Percentiles rank a stretch among this genome's conserved stretches.
phyloP scores from a whole-genome alignment of 2,329 filamentous ascomycete species.

The Fusarium liriodendri region DNA sequence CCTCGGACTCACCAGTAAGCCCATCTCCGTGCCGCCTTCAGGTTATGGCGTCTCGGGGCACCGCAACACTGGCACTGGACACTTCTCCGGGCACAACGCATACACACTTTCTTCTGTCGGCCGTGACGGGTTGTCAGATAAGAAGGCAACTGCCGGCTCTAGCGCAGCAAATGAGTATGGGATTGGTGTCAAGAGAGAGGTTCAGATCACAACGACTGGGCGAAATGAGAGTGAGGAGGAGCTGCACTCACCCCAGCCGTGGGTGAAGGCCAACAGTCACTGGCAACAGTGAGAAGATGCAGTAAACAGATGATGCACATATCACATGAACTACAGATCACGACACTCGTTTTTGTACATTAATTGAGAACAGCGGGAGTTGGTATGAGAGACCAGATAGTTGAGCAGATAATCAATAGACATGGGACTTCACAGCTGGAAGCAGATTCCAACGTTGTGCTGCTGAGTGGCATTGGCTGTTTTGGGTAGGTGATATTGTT shows the following conservation, averaged over 20 bases:
- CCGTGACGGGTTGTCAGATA: background rate
- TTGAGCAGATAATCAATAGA: background rate
- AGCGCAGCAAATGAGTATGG: background rate
- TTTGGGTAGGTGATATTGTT: too few relatives aligned
- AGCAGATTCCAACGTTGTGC: background rate
- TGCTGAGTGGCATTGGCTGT: background rate
- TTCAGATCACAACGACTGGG: constrained; percentile 13
- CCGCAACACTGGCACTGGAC: constrained; percentile 23
- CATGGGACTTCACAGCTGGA: background rate
- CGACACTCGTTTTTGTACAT: background rate
- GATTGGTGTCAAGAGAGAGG: constrained; percentile 19
- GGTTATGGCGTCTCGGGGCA: constrained; percentile 9
- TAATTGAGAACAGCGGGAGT: background rate
- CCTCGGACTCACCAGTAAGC: constrained; percentile 30
- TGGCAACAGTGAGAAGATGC: background rate
- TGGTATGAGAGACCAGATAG: background rate
- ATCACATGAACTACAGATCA: background rate
- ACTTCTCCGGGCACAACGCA: constrained; percentile 10
- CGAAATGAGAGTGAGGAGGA: constrained; percentile 35
- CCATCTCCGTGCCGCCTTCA: constrained; percentile 15
- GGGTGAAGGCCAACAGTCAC: background rate
- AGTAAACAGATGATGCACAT: background rate
- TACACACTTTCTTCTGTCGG: constrained; percentile 29
- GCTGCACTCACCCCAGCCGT: constrained; percentile 6
- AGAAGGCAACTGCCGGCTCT: background rate